Evolutionary conservation across 352 stramenopile genomes (phyloP), one percentile per base, ranked within the genome.

Genomic region (Globisporangium orthogonon): DNA sequence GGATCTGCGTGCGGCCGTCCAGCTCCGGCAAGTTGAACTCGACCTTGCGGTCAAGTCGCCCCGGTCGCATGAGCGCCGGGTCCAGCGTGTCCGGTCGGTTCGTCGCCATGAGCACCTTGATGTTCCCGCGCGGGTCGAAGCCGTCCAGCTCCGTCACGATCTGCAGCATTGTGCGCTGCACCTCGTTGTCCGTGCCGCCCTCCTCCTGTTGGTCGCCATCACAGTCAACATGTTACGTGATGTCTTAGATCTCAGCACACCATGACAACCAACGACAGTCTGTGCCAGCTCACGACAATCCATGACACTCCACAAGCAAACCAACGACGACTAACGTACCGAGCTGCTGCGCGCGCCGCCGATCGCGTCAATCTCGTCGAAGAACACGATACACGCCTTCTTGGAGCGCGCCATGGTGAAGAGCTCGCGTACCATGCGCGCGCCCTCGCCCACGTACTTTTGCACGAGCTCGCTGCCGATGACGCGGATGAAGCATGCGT

Each of bases 131-230:
- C 10, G 96, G 91, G 68, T 99, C 96, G 70, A 99, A 99, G 39
- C 97, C 97, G 75, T 99, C 97, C 6, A 99, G 83, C 79, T 99
- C 92, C 29, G 94, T 99, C 28, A 99, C 95, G 73, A 99, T 98
- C 81, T 99, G 95, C 53, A 99, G 86, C 97, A 99, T 99, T 33
- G 97, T 99, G 43, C 97, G 83, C 76, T 99, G 97, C 43, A 99
- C 97, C 78, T 99, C 97, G 62, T 98, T 99, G 67, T 99, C 97
- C 14, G 81, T 97, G 28, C 95, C 95, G 60, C 96, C 97, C 60
- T 99, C 95, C 62, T 96, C 87, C 67, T 78, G 48, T 29, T 14
- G 35, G 50, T 47, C 23, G 52, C 6, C 18, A 15, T 23, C 3
- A 46, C 14, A 5, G 18, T 3, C 40, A 23, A 11, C 13, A 5